phyloP scores from a whole-genome alignment of 352 stramenopile species.

The Globisporangium cylindrosporum region DNA sequence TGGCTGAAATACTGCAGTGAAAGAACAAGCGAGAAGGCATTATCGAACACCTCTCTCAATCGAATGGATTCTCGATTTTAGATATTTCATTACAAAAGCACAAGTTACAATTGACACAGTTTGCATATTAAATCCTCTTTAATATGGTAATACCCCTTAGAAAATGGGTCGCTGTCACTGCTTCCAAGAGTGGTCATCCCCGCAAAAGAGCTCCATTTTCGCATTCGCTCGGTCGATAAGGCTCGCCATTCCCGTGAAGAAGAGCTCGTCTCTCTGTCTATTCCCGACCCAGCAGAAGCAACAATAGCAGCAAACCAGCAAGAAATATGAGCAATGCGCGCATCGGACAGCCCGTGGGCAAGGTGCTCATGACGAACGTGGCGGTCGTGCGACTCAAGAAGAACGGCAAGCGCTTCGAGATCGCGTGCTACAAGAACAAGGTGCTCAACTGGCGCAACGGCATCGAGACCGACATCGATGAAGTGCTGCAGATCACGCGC shows the following conservation, averaged over 20 bases:
- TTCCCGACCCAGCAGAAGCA: not conserved
- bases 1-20: not conserved
- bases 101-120: not conserved
- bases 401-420: slow-evolving; percentile 97
- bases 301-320: not conserved
- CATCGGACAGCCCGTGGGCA: slow-evolving; percentile 80
- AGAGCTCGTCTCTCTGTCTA: not conserved
- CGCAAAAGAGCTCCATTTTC: not conserved
- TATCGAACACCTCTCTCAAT: not conserved
- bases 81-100: not conserved
- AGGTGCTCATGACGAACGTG: slow-evolving; percentile 96
- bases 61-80: not conserved
- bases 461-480: slow-evolving; percentile 96
- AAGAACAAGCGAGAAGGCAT: not conserved
- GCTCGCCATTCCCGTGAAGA: not conserved
- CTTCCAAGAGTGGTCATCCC: not conserved
- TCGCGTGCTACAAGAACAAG: slow-evolving; percentile 99
- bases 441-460: slow-evolving; percentile 98
- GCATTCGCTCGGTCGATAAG: not conserved
- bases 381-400: slow-evolving; percentile 95
- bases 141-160: not conserved
- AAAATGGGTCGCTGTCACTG: not conserved
- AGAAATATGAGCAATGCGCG: slow-evolving; percentile 48
- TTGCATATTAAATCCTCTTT: not conserved
- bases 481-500: slow-evolving; percentile 97